Evolutionary conservation across 2,329 filamentous ascomycete species (phyloP), one percentile per base, ranked within the genome.

Genomic region (Hypomyces perniciosus): DNA sequence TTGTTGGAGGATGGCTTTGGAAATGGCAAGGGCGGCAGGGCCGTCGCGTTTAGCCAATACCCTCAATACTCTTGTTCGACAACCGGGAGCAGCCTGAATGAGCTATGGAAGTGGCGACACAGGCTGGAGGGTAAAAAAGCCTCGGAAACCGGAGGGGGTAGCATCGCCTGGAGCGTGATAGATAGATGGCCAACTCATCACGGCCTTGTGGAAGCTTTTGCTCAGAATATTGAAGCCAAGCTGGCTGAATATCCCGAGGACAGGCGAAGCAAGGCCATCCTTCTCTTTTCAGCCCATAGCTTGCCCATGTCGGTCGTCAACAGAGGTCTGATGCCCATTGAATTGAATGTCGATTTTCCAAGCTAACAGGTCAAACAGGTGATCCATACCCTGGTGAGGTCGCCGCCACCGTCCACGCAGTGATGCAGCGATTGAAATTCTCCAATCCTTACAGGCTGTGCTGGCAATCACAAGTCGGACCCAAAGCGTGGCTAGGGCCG

Each of bases 11-110:
- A 99, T 66, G 93, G 93, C 0, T 96, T 97, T 65, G 92, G 91
- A 8, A 82, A 84, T 48, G 91, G 92, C 4, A 89, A 83, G 54
- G 91, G 91, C n/a, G 92, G 92, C 3, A 81, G 93, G 52, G 93
- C 95, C 2, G 90, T 99, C 4, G 93, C 93, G 1, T 99, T 99
- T 65, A 96, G 92, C 29, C 93, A 99, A 70, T 99, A 99, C 62
- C 93, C 93, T 2, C 93, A 99, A 68, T 99, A 99, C 71, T 96
- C 90, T 20, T 99, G 95, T 73, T 96, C 90, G 20, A 99, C 93
- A 1, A 99, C 93, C 0, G 93, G 93, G 26, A 96, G 90, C 68
- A 96, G 90, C 56, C 72, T 99, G 51, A 99, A 99, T 63, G 93
- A 99, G 72, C 73, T 99, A 34, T 99, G 93, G 93, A 96, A 95